Base-by-base conservation (phyloP, 106 monocot species). In the Allium sativum region DNA sequence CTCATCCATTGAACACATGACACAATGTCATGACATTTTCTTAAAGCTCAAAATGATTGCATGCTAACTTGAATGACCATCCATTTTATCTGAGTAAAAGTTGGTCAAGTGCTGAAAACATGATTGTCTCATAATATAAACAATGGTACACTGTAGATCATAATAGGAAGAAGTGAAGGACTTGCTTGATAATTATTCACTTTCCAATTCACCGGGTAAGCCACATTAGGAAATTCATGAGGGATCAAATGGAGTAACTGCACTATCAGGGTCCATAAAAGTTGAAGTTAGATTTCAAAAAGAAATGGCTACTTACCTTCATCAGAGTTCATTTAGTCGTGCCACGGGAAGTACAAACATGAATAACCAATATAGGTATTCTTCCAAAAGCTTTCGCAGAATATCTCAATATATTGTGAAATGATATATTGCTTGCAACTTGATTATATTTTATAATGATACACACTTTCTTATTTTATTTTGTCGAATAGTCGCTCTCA, bases 341-440 rank as follows among this genome's bases (percentile, higher is more conserved):
- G 96, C 96, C 63, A 98, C 96, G 65, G 96, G 96, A 82, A 98
- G 96, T 73, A 98, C 96, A 21, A 98, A 98, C 57, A 98, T 98
- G 96, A 98, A 98, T 75, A 91, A 83, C 66, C 96, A 98, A 57
- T 98, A 91, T 46, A 98, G 96, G 96, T 92, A 55, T 57, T 42
- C 40, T 8, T 18, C 31, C 18, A 7, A 12, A 8, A 3, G 10
- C 31, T 31, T 6, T 21, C 8, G 6, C 8, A 41, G 14, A 21
- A 59, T 42, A 12, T 9, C 55, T 12, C n/a, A 11, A 18, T 52
- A 48, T 13, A 31, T 19, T 61, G 18, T 42, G 13, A 15, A 10
- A 18, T 45, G 8, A 61, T 44, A 2, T 18, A 17, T 42, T 18
- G n/a, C 21, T 63, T 11, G 20, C 45, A 21, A 9, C 53, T 21